Conservation (phyloP, 805 yeast species). For the Lipomyces yamanashiensis region DNA sequence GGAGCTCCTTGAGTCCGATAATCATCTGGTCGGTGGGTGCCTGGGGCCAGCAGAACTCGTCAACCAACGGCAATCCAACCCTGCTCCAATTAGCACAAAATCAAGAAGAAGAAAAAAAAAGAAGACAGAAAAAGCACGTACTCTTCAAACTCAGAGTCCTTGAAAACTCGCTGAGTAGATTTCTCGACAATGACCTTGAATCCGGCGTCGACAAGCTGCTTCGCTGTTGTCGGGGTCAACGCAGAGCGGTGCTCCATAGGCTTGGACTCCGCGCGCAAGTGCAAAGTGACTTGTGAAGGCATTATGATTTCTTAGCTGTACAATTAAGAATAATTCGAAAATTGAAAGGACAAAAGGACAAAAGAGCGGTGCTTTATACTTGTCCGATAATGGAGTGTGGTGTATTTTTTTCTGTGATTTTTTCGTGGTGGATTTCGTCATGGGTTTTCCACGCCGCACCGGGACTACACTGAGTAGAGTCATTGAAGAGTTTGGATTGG, state of each 20-base stretch:
- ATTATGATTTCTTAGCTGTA: background rate
- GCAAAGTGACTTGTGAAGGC: constrained; percentile 60
- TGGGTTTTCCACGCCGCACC: no score
- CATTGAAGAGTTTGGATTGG: no score
- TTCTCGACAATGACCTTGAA: constrained; percentile 89
- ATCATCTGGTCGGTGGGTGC: constrained; percentile 93
- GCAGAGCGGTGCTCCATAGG: constrained; percentile 98
- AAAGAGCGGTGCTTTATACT: no score
- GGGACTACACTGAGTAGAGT: no score
- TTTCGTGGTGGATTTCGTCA: no score
- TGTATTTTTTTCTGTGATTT: no score
- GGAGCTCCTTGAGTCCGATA: constrained; percentile 92
- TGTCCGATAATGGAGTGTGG: no score
- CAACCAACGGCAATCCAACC: constrained; percentile 87
- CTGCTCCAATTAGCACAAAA: constrained; percentile 35
- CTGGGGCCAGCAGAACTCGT: constrained; percentile 87
- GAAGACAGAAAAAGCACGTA: constrained; percentile 3
- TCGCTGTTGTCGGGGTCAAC: constrained; percentile 88
- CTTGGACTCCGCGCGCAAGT: constrained; percentile 95
- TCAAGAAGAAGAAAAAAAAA: background rate
- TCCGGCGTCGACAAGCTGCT: constrained; percentile 81
- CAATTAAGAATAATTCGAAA: background rate
- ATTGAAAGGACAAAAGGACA: no score
- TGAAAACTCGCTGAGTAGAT: constrained; percentile 80
- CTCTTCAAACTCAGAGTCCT: constrained; percentile 68